These are phyloP conservation scores for Calonectria montana DNA, from an alignment of 2,329 filamentous ascomycete species.

Conservation along the genomic window DNA sequence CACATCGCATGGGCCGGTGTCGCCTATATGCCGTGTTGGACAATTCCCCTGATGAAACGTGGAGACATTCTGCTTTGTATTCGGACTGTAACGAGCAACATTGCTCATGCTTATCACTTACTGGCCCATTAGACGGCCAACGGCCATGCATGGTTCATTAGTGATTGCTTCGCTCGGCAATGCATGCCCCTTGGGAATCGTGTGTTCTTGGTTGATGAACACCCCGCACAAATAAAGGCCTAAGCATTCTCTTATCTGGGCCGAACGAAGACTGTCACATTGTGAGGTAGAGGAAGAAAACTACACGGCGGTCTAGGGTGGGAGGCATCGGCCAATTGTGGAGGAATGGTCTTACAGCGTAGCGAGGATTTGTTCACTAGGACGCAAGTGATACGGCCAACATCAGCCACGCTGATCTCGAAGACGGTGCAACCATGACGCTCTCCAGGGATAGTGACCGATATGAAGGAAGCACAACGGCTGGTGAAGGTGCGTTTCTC, in stretches of 20 bases:
- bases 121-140: not conserved
- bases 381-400: conserved; percentile 34
- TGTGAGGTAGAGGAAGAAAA: no score
- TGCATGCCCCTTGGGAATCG: not conserved
- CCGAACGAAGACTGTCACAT: not conserved
- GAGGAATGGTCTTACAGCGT: conserved; percentile 18
- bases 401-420: conserved; percentile 41
- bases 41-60: conserved; percentile 17
- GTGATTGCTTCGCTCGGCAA: not conserved
- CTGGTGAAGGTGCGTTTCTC: conserved; percentile 28
- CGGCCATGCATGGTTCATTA: not conserved
- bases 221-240: no score
- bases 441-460: conserved; percentile 29
- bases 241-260: not conserved
- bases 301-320: not conserved
- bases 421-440: conserved; percentile 42
- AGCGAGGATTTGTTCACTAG: conserved; percentile 26
- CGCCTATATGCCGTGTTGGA: conserved; percentile 27
- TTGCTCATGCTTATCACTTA: not conserved
- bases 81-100: not conserved
- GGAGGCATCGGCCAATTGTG: conserved; percentile 18
- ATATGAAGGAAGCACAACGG: conserved; percentile 30
- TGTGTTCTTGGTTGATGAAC: not conserved
- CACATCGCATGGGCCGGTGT: conserved; percentile 32
- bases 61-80: not conserved